These are phyloP conservation scores for Colletotrichum theobromicola DNA, from an alignment of 2,329 filamentous ascomycete species.

Conservation along the genomic window DNA sequence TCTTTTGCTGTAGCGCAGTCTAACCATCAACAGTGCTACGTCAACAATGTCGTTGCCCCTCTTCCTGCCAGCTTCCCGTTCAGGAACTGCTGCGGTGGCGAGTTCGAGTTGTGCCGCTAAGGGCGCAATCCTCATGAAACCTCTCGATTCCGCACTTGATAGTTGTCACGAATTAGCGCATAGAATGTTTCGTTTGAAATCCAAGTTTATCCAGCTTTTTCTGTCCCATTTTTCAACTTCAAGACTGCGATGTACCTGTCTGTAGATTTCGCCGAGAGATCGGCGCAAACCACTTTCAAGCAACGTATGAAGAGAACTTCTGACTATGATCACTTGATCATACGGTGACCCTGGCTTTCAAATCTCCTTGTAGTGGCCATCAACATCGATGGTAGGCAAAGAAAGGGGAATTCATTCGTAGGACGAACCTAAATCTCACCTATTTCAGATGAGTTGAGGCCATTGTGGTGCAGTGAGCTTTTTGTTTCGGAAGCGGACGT, in stretches of 20 bases:
- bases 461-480: too few species aligned
- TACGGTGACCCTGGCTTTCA: too few species aligned
- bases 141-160: neutral
- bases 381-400: too few species aligned
- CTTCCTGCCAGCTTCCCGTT: neutral
- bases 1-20: neutral
- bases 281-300: neutral
- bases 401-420: too few species aligned
- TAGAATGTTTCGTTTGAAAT: neutral
- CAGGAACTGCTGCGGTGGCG: neutral
- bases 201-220: neutral
- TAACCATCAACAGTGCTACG: neutral
- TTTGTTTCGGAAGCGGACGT: too few species aligned
- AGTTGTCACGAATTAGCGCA: neutral
- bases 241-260: neutral
- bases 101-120: neutral
- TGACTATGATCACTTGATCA: neutral
- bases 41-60: neutral
- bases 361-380: too few species aligned
- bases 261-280: neutral
- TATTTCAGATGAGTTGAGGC: too few species aligned
- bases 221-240: neutral
- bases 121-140: neutral
- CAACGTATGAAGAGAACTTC: neutral
- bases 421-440: too few species aligned